Evolutionary conservation across 106 monocot genomes (phyloP), one percentile per base, ranked within the genome.

Genomic region (Allium sativum): DNA sequence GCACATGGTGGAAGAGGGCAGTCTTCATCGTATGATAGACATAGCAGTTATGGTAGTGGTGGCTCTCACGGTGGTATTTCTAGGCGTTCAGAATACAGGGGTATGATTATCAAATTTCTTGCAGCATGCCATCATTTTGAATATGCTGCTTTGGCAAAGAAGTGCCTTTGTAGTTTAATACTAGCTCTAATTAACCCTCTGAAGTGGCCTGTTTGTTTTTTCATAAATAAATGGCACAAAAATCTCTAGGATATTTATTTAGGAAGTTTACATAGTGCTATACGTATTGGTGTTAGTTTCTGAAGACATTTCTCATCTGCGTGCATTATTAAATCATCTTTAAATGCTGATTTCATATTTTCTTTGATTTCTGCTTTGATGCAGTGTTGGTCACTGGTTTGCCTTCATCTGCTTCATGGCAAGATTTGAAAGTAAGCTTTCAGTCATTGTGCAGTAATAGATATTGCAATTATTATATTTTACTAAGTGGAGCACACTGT

Each of bases 321-420:
- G 0, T 31, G 31, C 31, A 31, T 31, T 31, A 31, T 31, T 31
- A 31, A 31, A 31, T 31, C 5, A 31, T 31, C 31, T 31, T 31
- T 31, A 31, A 31, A 31, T 31, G 31, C 31, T 31, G 31, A 5
- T 31, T 31, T 50, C 48, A 50, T 50, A 50, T 12, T 7, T 40
- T 60, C 62, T 10, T 40, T 15, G 15, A 52, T 48, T 9, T 2
- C 42, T 55, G 8, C 58, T 31, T 9, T 43, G 41, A 10, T 77
- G 64, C 66, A 93, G 93, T 93, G 1, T 6, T 86, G 53, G 81
- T 93, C 45, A 85, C 89, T 61, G 93, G 93, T 75, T 70, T 94
- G 44, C 93, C 93, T 62, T 81, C 86, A 21, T 86, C 89, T 66
- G 89, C 93, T 40, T 94, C 93, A 15, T 94, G 93, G 93, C 93